phyloP scores from a whole-genome alignment of 1,284 basidiomycete species.

The Phenoliferia sp. region DNA sequence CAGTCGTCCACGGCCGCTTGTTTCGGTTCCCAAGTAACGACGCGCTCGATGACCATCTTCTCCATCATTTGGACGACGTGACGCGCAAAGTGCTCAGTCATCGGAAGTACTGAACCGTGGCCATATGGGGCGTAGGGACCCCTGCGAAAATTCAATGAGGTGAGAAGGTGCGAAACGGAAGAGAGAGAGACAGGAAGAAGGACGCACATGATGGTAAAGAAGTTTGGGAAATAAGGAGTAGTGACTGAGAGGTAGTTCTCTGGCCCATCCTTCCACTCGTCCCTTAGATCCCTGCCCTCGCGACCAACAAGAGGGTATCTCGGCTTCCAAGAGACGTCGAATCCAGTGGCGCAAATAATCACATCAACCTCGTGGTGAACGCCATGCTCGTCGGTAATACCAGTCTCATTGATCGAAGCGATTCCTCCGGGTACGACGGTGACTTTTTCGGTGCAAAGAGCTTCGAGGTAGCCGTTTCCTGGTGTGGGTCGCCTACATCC shows the following conservation, averaged over 20 bases:
- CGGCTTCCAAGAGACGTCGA: background rate
- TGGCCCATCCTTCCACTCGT: background rate
- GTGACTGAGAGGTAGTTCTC: background rate
- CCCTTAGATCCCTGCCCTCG: background rate
- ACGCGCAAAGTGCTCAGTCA: no score
- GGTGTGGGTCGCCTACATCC: background rate
- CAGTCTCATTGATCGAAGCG: background rate
- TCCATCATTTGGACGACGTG: no score
- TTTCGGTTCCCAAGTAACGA: no score
- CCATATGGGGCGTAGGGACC: no score
- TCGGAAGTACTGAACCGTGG: no score
- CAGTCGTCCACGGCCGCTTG: no score
- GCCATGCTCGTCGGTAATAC: background rate
- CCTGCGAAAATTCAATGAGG: no score
- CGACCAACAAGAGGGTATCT: background rate
- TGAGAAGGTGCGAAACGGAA: no score
- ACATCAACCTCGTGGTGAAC: background rate
- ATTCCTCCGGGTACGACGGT: background rate
- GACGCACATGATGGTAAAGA: no score
- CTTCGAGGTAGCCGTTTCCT: slow-evolving; percentile 1
- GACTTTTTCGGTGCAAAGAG: background rate
- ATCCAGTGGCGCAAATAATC: background rate
- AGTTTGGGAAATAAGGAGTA: no score
- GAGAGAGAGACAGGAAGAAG: no score
- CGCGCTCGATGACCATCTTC: no score